These are phyloP conservation scores for Exophiala dermatitidis DNA, from an alignment of 2,329 filamentous ascomycete genomes.

Conservation along the genomic window DNA sequence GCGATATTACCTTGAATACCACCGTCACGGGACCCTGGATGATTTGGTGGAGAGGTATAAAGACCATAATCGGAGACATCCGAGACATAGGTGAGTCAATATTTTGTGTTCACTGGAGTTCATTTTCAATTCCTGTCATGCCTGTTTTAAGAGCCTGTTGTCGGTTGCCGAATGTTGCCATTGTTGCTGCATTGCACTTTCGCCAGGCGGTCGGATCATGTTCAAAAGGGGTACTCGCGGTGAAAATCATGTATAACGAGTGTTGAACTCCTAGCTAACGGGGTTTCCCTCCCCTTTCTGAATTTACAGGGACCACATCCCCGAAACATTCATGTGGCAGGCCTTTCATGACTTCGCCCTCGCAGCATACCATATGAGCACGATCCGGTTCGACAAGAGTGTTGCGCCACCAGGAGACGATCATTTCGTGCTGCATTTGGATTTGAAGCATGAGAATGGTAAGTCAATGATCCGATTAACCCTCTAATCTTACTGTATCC, in stretches of 20 bases:
- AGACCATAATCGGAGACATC: not conserved
- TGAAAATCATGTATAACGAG: too few relatives aligned
- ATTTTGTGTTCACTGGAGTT: too few relatives aligned
- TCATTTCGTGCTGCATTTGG: constrained; percentile 15
- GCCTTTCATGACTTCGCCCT: constrained; percentile 14
- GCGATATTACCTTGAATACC: constrained; percentile 18
- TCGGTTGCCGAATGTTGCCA: too few relatives aligned
- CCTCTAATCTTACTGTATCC: not conserved
- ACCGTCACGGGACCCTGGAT: constrained; percentile 10
- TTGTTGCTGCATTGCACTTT: too few relatives aligned
- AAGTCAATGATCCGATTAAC: not conserved
- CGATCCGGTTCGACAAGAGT: constrained; percentile 3
- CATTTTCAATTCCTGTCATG: too few relatives aligned
- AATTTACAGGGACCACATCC: constrained; percentile 9
- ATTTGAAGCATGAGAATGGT: constrained; percentile 20
- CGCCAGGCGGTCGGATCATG: too few relatives aligned
- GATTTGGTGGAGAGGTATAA: constrained; percentile 11
- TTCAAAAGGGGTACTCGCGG: too few relatives aligned
- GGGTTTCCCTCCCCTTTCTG: not conserved
- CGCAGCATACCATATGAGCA: constrained; percentile 14
- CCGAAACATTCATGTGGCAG: constrained; percentile 22
- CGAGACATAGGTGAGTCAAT: not conserved
- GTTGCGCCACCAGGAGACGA: constrained; percentile 4
- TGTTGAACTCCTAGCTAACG: not conserved
- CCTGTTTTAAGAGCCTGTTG: too few relatives aligned